These are phyloP conservation scores for Pseudopithomyces maydicus DNA, from an alignment of 2,329 filamentous ascomycete species.

Conservation along the genomic window DNA sequence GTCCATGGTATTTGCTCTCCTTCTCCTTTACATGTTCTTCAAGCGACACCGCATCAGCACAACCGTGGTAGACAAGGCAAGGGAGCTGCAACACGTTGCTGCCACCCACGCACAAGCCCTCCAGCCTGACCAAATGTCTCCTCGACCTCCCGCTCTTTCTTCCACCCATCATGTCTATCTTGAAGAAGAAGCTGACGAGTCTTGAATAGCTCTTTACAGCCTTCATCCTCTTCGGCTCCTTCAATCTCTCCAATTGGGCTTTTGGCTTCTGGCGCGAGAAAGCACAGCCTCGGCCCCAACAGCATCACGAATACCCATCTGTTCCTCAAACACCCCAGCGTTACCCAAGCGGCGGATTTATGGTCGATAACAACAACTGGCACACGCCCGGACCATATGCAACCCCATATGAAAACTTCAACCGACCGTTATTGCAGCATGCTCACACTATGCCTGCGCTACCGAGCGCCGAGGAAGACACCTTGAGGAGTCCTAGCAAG, in stretches of 20 bases:
- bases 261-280: slow-evolving; percentile 61
- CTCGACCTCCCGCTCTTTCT: not conserved
- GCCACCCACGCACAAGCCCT: not conserved
- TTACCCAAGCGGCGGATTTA: slow-evolving; percentile 23
- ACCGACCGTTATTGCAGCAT: slow-evolving; percentile 26
- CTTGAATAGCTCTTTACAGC: slow-evolving; percentile 53
- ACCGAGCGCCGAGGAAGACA: slow-evolving; percentile 15
- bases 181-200: not conserved
- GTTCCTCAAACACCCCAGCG: slow-evolving; percentile 40
- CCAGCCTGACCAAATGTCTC: not conserved
- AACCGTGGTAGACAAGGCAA: not conserved
- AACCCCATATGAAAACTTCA: slow-evolving; percentile 30
- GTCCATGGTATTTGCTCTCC: slow-evolving; percentile 60
- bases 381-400: slow-evolving; percentile 25
- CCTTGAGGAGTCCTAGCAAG: slow-evolving; percentile 25
- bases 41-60: not conserved
- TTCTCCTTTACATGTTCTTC: slow-evolving; percentile 11
- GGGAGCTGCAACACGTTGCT: not conserved
- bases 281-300: slow-evolving; percentile 20
- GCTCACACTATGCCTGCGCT: slow-evolving; percentile 37
- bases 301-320: slow-evolving; percentile 25
- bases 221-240: slow-evolving; percentile 55
- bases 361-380: slow-evolving; percentile 22
- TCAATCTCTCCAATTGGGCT: slow-evolving; percentile 64
- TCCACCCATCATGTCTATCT: not conserved